Conservation (phyloP, 78 protist genomes). For the Tieghemostelium lacteum region DNA sequence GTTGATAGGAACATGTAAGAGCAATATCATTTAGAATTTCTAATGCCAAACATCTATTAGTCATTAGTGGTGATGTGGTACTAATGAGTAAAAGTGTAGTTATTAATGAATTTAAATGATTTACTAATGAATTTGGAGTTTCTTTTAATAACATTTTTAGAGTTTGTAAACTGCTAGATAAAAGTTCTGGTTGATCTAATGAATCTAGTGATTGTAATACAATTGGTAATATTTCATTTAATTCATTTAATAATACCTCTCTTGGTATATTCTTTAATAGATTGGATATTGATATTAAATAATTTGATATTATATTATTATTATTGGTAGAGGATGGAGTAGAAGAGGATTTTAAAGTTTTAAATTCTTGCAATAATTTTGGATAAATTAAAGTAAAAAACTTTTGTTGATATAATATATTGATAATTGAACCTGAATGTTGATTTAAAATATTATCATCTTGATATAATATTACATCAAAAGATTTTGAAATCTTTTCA, state of each 20-base stretch:
- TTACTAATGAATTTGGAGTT: constrained; percentile 14
- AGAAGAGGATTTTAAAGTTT: too few species aligned
- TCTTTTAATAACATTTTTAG: constrained; percentile 53
- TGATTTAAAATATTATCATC: constrained; percentile 31
- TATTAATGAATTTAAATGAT: constrained; percentile 27
- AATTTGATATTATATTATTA: constrained; percentile 7
- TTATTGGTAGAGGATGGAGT: neutral
- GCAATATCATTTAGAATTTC: constrained; percentile 26
- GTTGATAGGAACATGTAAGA: constrained; percentile 11
- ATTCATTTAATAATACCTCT: constrained; percentile 43
- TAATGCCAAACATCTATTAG: constrained; percentile 19
- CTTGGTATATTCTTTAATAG: constrained; percentile 46
- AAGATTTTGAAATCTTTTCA: constrained; percentile 30
- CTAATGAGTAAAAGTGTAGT: constrained; percentile 41
- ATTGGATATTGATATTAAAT: constrained; percentile 60
- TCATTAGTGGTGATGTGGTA: neutral
- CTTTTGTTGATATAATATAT: constrained; percentile 60
- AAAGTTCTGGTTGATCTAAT: constrained; percentile 1
- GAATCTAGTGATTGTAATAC: constrained; percentile 51
- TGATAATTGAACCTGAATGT: constrained; percentile 55
- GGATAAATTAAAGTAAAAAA: constrained; percentile 68
- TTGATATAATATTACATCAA: constrained; percentile 4
- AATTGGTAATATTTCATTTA: constrained; percentile 61
- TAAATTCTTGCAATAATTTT: constrained; percentile 46
- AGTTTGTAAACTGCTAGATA: constrained; percentile 54